Evolutionary conservation across 371 early-diverging fungal species (phyloP).

Genomic region (Cokeromyces recurvatus): DNA sequence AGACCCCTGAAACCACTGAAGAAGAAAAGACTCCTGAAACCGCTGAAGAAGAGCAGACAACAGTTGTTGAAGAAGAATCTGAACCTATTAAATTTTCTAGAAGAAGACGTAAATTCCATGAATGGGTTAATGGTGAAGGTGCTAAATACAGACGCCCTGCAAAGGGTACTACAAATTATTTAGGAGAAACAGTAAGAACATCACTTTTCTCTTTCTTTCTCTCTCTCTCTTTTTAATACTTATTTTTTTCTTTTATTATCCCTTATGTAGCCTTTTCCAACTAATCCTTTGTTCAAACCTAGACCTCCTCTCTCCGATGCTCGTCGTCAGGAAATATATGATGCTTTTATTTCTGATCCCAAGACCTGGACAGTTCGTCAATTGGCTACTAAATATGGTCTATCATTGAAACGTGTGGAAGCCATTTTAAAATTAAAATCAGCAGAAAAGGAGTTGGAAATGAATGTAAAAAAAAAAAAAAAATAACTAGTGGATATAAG

Average conservation of each 20-base stretch:
- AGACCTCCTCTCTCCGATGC: conserved; percentile 73
- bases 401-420: conserved; percentile 84
- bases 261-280: conserved; percentile 73
- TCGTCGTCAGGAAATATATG: conserved; percentile 71
- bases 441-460: conserved; percentile 64
- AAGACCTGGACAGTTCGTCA: conserved; percentile 64
- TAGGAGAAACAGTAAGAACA: conserved; percentile 22
- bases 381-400: conserved; percentile 65
- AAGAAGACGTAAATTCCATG: conserved; percentile 40
- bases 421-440: conserved; percentile 88
- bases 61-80: too few relatives aligned
- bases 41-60: conserved; percentile 5
- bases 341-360: conserved; percentile 56
- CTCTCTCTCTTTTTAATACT: conserved; percentile 1
- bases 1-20: conserved; percentile 23
- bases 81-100: conserved; percentile 41
- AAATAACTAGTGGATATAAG: too few relatives aligned
- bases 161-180: conserved; percentile 44
- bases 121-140: conserved; percentile 37
- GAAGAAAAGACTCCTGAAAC: conserved; percentile 2
- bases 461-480: conserved; percentile 35
- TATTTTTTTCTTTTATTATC: neutral
- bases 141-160: conserved; percentile 34
- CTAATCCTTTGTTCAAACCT: conserved; percentile 84
- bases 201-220: neutral